phyloP scores from a whole-genome alignment of 495 filamentous ascomycete species.

The Tuber calosporum region DNA sequence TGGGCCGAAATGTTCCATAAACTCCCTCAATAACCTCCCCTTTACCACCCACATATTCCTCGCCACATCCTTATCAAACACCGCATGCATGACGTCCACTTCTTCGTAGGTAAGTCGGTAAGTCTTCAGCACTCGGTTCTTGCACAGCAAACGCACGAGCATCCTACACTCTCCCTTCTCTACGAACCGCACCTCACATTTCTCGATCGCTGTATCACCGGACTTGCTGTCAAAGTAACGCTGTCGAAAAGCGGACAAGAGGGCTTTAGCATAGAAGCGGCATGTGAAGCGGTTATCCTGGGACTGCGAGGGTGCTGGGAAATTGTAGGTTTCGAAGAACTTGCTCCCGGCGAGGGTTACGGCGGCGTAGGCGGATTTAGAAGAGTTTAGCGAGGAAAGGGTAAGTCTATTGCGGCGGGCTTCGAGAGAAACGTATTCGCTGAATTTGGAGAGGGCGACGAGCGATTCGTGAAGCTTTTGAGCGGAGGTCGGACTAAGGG shows the following conservation, averaged over 20 bases:
- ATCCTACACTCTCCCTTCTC: conserved; percentile 75
- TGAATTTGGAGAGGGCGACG: conserved; percentile 85
- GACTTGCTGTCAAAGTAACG: conserved; percentile 45
- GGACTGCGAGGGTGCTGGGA: conserved; percentile 41
- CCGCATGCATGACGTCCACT: conserved; percentile 70
- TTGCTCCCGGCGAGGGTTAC: conserved; percentile 61
- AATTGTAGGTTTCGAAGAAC: conserved; percentile 81
- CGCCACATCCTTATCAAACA: conserved; percentile 66
- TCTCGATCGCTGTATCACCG: conserved; percentile 71
- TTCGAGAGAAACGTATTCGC: conserved; percentile 80
- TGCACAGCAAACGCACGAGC: conserved; percentile 72
- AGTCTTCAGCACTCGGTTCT: conserved; percentile 83
- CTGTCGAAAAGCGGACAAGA: conserved; percentile 61
- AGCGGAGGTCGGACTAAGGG: conserved; percentile 66
- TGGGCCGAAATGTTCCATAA: conserved; percentile 83
- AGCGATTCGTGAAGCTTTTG: conserved; percentile 71
- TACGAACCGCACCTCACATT: conserved; percentile 76
- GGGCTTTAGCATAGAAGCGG: conserved; percentile 63
- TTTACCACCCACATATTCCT: conserved; percentile 72
- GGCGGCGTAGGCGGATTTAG: conserved; percentile 84
- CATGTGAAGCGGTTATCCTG: conserved; percentile 59
- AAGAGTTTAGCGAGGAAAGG: conserved; percentile 78
- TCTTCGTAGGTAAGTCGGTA: conserved; percentile 89
- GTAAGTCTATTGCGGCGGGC: conserved; percentile 59
- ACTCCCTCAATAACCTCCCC: conserved; percentile 66